Evolutionary conservation across 129 eudicot species (phyloP).

Genomic region (Artemisia argyi): DNA sequence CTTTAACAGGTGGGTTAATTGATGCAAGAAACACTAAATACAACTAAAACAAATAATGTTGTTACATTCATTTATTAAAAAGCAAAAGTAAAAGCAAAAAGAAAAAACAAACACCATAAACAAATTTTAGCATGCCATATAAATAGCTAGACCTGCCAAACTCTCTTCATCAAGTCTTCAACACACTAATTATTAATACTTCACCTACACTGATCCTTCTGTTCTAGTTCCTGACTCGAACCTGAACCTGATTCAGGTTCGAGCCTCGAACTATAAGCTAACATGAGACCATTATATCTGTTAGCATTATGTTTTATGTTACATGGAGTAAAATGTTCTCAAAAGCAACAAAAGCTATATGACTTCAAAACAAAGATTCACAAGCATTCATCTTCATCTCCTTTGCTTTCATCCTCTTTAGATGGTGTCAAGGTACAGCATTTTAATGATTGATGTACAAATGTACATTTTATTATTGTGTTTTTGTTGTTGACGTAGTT

Average conservation of each 20-base stretch:
- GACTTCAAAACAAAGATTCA: conserved; percentile 49
- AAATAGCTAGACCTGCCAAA: conserved; percentile 25
- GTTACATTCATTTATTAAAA: conserved; percentile 17
- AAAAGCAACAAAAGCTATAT: conserved; percentile 37
- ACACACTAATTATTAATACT: neutral
- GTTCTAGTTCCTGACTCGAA: neutral
- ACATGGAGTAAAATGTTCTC: conserved; percentile 30
- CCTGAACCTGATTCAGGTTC: neutral
- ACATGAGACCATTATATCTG: conserved; percentile 34
- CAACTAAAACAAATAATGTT: conserved; percentile 19
- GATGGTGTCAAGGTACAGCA: conserved; percentile 24
- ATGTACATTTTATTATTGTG: neutral
- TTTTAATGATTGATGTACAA: conserved; percentile 6
- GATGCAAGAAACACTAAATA: conserved; percentile 23
- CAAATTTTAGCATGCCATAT: conserved; percentile 18
- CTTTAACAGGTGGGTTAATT: conserved; percentile 35
- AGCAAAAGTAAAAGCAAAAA: conserved; percentile 24
- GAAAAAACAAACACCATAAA: neutral
- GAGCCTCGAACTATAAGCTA: conserved; percentile 11
- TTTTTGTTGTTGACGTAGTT: neutral
- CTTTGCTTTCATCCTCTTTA: conserved; percentile 23
- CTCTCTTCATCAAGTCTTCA: conserved; percentile 13
- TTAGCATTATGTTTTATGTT: conserved; percentile 3
- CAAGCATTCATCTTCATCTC: conserved; percentile 16
- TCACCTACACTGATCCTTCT: conserved; percentile 7